Evolutionary conservation across 208 protist genomes (phyloP), one percentile per base, ranked within the genome.

Genomic region (Strigomonas culicis): DNA sequence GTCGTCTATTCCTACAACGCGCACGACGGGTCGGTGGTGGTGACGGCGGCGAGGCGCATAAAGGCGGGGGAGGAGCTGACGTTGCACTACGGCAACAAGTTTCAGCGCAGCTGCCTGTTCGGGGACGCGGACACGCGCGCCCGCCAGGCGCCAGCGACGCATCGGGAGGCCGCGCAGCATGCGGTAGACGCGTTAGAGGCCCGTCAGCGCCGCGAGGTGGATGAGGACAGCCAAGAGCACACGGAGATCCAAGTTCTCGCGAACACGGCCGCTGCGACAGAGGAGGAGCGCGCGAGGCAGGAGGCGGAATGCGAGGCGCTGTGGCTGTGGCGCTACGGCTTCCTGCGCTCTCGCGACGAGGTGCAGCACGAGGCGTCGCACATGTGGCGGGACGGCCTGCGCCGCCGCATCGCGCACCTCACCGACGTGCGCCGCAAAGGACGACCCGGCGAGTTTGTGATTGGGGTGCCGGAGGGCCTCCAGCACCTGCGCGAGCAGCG

Each of bases 391-490:
- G 64, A 68, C 43, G 63, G 74, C 4, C 68, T 96, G 65, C 69
- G 77, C 34, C 49, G 44, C 10, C 90, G 90, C 51, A 81, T 93
- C 43, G 82, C 87, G 1, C 79, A 89, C 32, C 75, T 96, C 15
- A 96, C 90, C 15, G 87, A 96, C 57, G 78, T 89, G 19, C 84
- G 90, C 24, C 78, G 87, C 43, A 84, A 82, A 25, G 90, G 87
- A 4, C 68, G 74, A 10, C 77, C 84, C 1, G 90, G 85, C 21
- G 85, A 92, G 74, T 96, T 94, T 80, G 87, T 96, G 25, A 70
- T 96, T 47, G 90, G 90, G 0, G 90, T 96, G n/a, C 90, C 90
- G 1, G 87, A 96, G 67, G 86, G 87, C 0, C 79, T 96, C 43
- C 74, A 74, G 55, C 72, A 86, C 60, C 73, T 96, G 49, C 80